Base-by-base conservation (phyloP, 805 yeast genomes). In the Lachancea sp. region DNA sequence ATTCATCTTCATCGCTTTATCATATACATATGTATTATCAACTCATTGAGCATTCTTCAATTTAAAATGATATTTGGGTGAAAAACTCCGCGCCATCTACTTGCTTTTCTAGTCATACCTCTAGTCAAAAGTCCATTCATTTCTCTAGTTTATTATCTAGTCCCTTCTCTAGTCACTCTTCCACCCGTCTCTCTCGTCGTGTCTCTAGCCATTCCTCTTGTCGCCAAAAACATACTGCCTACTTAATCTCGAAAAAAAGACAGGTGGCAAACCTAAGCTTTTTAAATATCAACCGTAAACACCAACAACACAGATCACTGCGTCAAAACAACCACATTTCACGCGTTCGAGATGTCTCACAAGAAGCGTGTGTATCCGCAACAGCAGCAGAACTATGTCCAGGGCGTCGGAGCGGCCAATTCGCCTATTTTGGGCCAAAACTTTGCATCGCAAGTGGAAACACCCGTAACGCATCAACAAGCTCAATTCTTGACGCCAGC, bases 351-450 rank as follows among this genome's bases (percentile, higher is more conserved):
- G 32, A 62, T 63, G 68, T 64, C 69, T 15, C 71, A 60, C 36
- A 71, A 58, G 56, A 69, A 74, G 51, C 71, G 80, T 50, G 70
- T 66, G 38, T 75, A 75, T 53, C 77, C 80, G 36, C 63, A 67
- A 51, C 73, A 70, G 51, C 78, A 72, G 62, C 68, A 48, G 42
- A 62, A 65, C 54, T 62, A 63, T 39, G 67, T 63, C 46, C 57
- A 55, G 39, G 56, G 59, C 11, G 58, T 56, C 26, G 58, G 57
- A 33, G 53, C 45, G 41, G 49, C 53, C 39, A 31, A 56, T 57
- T 34, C 44, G 38, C 40, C 40, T 39, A 48, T 41, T 31, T 53
- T 53, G 42, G 42, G 35, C n/a, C 52, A 52, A 35, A 37, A 47
- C 35, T 53, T 53, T 32, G 44, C 56, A 44, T 52, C 58, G 39